Conservation (phyloP, 345 rosid species). For the Adansonia digitata region DNA sequence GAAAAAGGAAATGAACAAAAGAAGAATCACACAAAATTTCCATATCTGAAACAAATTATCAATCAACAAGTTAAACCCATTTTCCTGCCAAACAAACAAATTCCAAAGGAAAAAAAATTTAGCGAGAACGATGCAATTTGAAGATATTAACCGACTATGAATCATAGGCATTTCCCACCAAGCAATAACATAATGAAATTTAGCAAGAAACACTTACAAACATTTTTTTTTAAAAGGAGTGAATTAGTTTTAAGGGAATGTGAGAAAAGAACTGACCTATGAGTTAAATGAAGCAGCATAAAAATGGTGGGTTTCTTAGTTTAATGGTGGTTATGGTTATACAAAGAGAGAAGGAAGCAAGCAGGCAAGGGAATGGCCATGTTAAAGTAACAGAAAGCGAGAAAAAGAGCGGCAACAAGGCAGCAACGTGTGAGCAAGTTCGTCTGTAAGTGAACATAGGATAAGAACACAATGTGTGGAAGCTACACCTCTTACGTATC, state of each 20-base stretch:
- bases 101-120: neutral
- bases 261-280: neutral
- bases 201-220: neutral
- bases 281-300: neutral
- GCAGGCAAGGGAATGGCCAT: neutral
- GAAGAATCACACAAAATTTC: neutral
- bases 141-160: neutral
- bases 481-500: constrained; percentile 7
- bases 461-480: constrained; percentile 14
- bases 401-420: neutral
- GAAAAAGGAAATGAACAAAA: neutral
- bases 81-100: neutral
- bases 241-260: neutral
- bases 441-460: constrained; percentile 1
- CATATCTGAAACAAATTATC: neutral
- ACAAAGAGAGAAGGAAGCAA: neutral
- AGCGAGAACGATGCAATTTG: neutral
- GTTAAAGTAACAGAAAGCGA: neutral
- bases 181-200: neutral
- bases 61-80: neutral
- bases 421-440: neutral
- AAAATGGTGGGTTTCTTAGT: neutral
- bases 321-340: constrained; percentile 1
- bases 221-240: neutral
- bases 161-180: neutral